Evolutionary conservation across 2,329 filamentous ascomycete species (phyloP).

Genomic region (Elsinoe fawcettii): DNA sequence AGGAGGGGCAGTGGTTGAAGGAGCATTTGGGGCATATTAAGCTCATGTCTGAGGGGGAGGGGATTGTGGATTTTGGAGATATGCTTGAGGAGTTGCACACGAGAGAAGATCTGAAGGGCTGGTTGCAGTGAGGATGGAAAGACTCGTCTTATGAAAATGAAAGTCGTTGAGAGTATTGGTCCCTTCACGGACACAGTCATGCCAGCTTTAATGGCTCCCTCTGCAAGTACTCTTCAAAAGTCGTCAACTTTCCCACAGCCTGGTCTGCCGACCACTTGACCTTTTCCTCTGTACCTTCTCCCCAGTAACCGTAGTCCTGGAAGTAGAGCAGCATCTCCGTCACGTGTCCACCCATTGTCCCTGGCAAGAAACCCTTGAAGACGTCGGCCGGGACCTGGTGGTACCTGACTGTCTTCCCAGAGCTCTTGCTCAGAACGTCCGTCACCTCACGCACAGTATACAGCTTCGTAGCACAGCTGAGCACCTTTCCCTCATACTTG

Average conservation of each 20-base stretch:
- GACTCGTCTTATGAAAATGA: too few relatives aligned
- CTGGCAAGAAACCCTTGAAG: conserved; percentile 23
- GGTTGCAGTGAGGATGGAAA: background rate
- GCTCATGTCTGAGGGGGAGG: background rate
- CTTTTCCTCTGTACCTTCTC: conserved; percentile 26
- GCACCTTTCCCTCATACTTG: conserved; percentile 22
- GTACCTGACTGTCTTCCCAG: conserved; percentile 24
- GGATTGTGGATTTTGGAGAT: background rate
- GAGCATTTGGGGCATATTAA: conserved; percentile 7
- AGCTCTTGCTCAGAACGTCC: conserved; percentile 18
- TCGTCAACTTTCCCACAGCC: conserved; percentile 28
- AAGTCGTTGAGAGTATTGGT: too few relatives aligned
- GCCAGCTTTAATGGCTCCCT: background rate
- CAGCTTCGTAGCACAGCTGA: conserved; percentile 24
- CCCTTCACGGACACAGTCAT: background rate
- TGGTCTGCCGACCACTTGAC: conserved; percentile 28
- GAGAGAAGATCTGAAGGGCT: conserved; percentile 7
- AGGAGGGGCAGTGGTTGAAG: conserved; percentile 4
- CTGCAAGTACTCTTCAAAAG: conserved; percentile 30
- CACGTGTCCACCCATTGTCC: conserved; percentile 23
- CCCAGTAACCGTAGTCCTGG: conserved; percentile 33
- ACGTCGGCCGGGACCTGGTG: conserved; percentile 22
- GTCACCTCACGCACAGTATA: conserved; percentile 26
- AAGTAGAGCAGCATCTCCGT: conserved; percentile 24
- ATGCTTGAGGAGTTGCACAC: conserved; percentile 2